Evolutionary conservation across 176 grass and related monocot genomes (phyloP), one percentile per base, ranked within the genome.

Genomic region (Aegilops bicornis): DNA sequence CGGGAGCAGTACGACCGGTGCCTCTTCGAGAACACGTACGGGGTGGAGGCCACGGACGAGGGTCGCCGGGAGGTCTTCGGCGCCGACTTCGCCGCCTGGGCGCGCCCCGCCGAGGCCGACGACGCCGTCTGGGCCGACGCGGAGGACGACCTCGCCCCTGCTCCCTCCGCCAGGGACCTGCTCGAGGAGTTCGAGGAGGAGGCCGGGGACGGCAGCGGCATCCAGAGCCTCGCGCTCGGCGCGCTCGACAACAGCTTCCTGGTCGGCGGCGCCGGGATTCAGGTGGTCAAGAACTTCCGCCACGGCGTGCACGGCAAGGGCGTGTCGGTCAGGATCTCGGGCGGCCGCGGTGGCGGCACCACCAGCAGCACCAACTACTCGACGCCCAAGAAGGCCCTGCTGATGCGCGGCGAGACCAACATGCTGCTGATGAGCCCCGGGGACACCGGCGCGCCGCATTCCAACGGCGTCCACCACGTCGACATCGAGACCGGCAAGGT

Each of bases 181-280:
- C 85, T 98, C 31, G 90, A 96, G 75, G 93, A 98, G 40, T 96
- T 95, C 30, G 93, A 98, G 82, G 96, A 98, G 83, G 92, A 92
- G 59, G 84, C 89, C 1, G 69, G 81, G 1, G 77, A 89, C 61
- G 88, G 79, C 6, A 86, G 77, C 13, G 77, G 90, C 79, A 96
- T 98, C 52, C 93, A 95, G 90, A 98, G 96, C 86, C 88, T 98
- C 3, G 91, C 96, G 11, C 92, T 98, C 22, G 96, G 96, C 5
- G 96, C 96, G 5, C 85, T 98, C 5, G 96, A 98, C 64, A 98
- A 98, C 72, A 96, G 96, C 45, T 96, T 98, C 71, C 76, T 98
- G n/a, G 96, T 98, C 9, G 91, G 91, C 6, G 86, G 85, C 40
- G 37, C 96, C 0, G 93, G 88, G 2, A 96, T 98, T 43, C 93